These are phyloP conservation scores for Staphylotrichum tortipilum DNA, from an alignment of 495 filamentous ascomycete species.

Conservation along the genomic window DNA sequence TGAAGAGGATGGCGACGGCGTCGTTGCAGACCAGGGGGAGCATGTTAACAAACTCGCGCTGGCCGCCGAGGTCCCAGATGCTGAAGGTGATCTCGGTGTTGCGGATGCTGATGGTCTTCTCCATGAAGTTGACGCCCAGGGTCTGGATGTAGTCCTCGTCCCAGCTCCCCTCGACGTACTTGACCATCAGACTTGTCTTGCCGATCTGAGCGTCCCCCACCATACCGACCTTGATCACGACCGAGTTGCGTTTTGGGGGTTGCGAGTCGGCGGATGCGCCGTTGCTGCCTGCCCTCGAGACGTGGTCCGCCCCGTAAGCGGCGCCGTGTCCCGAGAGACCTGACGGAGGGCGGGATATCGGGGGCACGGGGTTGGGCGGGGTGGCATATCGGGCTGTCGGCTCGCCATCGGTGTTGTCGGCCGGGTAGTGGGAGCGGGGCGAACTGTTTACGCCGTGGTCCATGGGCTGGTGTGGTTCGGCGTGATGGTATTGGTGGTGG, in stretches of 20 bases:
- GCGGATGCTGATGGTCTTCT: constrained; percentile 97
- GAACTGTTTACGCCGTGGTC: constrained; percentile 31
- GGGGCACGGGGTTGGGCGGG: constrained; percentile 27
- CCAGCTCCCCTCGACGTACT: constrained; percentile 98
- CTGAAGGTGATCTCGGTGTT: constrained; percentile 99
- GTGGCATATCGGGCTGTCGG: constrained; percentile 34
- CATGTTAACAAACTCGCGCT: constrained; percentile 99
- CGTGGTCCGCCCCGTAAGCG: constrained; percentile 25
- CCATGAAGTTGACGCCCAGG: constrained; percentile 98
- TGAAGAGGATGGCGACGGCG: constrained; percentile 95
- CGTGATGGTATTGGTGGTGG: constrained; percentile 26
- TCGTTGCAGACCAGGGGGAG: constrained; percentile 97
- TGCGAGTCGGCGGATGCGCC: constrained; percentile 33
- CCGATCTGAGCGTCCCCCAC: constrained; percentile 98
- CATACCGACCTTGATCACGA: constrained; percentile 99
- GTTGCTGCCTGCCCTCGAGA: constrained; percentile 26
- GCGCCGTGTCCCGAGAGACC: constrained; percentile 37
- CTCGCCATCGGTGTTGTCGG: constrained; percentile 29
- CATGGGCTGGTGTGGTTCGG: constrained; percentile 30
- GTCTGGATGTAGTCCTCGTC: constrained; percentile 99
- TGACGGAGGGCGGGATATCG: constrained; percentile 42
- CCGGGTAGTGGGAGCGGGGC: constrained; percentile 19
- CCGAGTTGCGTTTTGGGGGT: constrained; percentile 62
- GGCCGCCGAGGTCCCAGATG: constrained; percentile 97
- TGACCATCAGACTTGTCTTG: constrained; percentile 98